These are phyloP conservation scores for Coleophoma cylindrospora DNA, from an alignment of 2,329 filamentous ascomycete species.

Conservation along the genomic window DNA sequence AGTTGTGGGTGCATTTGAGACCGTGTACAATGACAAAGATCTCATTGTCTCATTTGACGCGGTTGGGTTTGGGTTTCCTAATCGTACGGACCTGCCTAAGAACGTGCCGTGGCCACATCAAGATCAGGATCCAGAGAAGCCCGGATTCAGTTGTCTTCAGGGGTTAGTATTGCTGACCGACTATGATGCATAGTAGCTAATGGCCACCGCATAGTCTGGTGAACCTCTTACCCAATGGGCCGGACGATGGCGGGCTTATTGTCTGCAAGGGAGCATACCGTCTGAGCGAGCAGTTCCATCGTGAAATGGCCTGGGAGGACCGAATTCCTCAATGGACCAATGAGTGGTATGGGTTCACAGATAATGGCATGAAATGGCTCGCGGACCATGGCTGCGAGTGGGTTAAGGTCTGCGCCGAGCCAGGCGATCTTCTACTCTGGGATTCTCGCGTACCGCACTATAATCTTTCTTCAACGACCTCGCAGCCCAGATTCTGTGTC, in stretches of 20 bases:
- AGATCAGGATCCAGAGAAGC: constrained; percentile 36
- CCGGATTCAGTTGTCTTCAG: constrained; percentile 45
- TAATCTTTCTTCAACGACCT: constrained; percentile 29
- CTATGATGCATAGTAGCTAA: too few species aligned
- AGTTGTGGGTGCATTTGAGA: constrained; percentile 39
- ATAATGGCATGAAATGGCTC: constrained; percentile 31
- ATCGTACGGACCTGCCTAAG: constrained; percentile 28
- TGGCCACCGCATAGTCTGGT: constrained; percentile 29
- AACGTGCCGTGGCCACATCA: constrained; percentile 42
- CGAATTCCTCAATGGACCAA: constrained; percentile 21
- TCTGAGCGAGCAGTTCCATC: constrained; percentile 29
- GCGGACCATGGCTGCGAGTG: constrained; percentile 26
- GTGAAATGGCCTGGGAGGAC: constrained; percentile 26
- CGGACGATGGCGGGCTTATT: constrained; percentile 29
- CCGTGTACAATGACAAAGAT: constrained; percentile 38
- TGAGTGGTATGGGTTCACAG: constrained; percentile 31
- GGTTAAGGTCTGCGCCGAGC: constrained; percentile 34
- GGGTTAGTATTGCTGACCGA: constrained; percentile 29
- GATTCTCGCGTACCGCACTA: constrained; percentile 37
- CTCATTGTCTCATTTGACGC: constrained; percentile 44
- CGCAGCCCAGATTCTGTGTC: constrained; percentile 26
- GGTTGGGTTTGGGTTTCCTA: constrained; percentile 18
- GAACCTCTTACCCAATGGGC: constrained; percentile 32
- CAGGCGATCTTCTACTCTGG: constrained; percentile 34
- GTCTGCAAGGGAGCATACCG: constrained; percentile 26